Conservation (phyloP, 2,329 filamentous ascomycete species). For the Xylariaceae sp. region DNA sequence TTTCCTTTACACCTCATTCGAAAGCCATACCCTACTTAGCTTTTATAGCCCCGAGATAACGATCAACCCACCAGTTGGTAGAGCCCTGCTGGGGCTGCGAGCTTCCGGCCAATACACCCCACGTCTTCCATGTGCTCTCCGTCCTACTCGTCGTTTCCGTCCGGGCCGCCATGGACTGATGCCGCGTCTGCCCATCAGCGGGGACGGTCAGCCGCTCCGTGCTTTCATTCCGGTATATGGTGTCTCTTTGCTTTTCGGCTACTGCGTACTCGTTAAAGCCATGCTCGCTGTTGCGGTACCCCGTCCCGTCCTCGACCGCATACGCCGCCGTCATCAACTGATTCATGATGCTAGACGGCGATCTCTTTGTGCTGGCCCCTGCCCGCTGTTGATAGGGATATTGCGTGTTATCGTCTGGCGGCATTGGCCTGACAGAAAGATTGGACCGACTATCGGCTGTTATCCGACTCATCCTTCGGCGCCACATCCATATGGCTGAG, state of each 20-base stretch:
- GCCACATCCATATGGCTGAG: constrained; percentile 9
- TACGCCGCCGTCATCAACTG: constrained; percentile 18
- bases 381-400: neutral
- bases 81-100: neutral
- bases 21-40: neutral
- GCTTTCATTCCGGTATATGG: constrained; percentile 1
- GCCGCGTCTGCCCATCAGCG: neutral
- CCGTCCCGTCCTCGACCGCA: constrained; percentile 13
- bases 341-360: constrained; percentile 23
- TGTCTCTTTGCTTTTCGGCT: constrained; percentile 6
- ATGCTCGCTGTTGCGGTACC: constrained; percentile 3
- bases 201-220: constrained; percentile 14
- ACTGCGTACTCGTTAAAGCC: constrained; percentile 4
- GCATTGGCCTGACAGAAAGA: neutral
- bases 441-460: neutral
- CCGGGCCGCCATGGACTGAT: constrained; percentile 10
- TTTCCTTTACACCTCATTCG: neutral
- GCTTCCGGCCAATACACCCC: constrained; percentile 14
- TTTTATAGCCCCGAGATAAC: constrained; percentile 10
- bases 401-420: neutral
- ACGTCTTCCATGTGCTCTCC: constrained; percentile 20
- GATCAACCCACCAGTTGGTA: constrained; percentile 18
- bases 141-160: constrained; percentile 11
- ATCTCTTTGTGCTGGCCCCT: neutral
- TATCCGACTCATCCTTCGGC: neutral